phyloP scores from a whole-genome alignment of 169 alveolate species.

The Haemoproteus tartakovskyi region DNA sequence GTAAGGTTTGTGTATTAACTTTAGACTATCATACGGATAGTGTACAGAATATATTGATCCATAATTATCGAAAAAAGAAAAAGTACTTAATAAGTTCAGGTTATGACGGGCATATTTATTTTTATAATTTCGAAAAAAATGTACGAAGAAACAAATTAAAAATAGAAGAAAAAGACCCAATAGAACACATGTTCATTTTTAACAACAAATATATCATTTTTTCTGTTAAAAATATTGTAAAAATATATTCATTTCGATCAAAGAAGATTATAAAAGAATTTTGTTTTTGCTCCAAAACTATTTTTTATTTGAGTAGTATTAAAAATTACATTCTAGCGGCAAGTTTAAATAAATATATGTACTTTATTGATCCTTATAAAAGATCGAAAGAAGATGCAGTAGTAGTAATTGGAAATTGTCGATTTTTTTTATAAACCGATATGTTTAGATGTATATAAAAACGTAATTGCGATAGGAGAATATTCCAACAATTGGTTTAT shows the following conservation, averaged over 20 bases:
- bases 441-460: too few relatives aligned
- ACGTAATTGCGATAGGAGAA: too few relatives aligned
- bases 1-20: conserved; percentile 25
- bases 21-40: conserved; percentile 56
- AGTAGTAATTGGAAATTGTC: too few relatives aligned
- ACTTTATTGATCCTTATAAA: conserved; percentile 38
- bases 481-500: too few relatives aligned
- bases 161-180: conserved; percentile 43
- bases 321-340: conserved; percentile 36
- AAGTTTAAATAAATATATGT: conserved; percentile 22
- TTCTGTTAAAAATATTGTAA: conserved; percentile 27
- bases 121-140: too few relatives aligned
- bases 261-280: conserved; percentile 13
- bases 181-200: conserved; percentile 25
- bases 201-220: conserved; percentile 28
- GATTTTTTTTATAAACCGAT: too few relatives aligned
- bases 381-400: conserved; percentile 3
- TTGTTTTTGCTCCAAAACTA: conserved; percentile 29
- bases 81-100: conserved; percentile 56
- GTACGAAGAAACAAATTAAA: conserved; percentile 1
- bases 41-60: conserved; percentile 19
- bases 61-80: background rate
- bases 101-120: conserved; percentile 49
- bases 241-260: conserved; percentile 13
- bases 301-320: conserved; percentile 15